phyloP scores from a whole-genome alignment of 2,329 filamentous ascomycete genomes.

The Ilyonectria destructans region DNA sequence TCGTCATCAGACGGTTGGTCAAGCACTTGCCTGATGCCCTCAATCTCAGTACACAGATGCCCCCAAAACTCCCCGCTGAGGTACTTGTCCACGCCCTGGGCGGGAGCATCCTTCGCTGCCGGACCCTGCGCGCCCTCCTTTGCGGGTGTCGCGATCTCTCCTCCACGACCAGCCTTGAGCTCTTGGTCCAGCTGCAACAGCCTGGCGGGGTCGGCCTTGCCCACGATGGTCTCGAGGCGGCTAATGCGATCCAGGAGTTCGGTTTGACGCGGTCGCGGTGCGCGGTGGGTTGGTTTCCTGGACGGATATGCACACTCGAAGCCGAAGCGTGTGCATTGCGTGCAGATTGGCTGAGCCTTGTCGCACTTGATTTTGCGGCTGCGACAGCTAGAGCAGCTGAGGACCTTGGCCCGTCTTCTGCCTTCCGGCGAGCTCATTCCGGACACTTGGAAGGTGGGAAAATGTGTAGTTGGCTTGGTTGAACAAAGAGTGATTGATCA shows the following conservation, averaged over 20 bases:
- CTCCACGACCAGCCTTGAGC: conserved; percentile 14
- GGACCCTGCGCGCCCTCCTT: conserved; percentile 37
- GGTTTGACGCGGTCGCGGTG: conserved; percentile 59
- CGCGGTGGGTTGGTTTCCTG: conserved; percentile 62
- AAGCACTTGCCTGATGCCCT: conserved; percentile 61
- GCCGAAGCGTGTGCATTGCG: conserved; percentile 65
- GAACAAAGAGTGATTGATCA: not conserved
- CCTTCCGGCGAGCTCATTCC: conserved; percentile 41
- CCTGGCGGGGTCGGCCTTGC: conserved; percentile 57
- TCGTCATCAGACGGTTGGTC: conserved; percentile 61
- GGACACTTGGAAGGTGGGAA: conserved; percentile 16
- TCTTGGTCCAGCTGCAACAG: conserved; percentile 47
- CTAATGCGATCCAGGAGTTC: conserved; percentile 63
- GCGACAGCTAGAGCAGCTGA: conserved; percentile 74
- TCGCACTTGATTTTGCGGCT: conserved; percentile 76
- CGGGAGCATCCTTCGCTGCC: conserved; percentile 31
- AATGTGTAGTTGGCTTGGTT: not conserved
- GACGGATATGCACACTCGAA: conserved; percentile 65
- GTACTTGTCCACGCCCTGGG: conserved; percentile 54
- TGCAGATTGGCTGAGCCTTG: conserved; percentile 67
- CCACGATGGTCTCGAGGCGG: conserved; percentile 64
- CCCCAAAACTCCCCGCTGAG: conserved; percentile 63
- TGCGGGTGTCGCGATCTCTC: conserved; percentile 15
- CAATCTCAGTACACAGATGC: conserved; percentile 61
- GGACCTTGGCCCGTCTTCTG: conserved; percentile 51